A percentile compares a stretch with the other conserved stretches of the same genome.
Conservation (phyloP, 106 monocot genomes). For the Hemerocallis citrina region DNA sequence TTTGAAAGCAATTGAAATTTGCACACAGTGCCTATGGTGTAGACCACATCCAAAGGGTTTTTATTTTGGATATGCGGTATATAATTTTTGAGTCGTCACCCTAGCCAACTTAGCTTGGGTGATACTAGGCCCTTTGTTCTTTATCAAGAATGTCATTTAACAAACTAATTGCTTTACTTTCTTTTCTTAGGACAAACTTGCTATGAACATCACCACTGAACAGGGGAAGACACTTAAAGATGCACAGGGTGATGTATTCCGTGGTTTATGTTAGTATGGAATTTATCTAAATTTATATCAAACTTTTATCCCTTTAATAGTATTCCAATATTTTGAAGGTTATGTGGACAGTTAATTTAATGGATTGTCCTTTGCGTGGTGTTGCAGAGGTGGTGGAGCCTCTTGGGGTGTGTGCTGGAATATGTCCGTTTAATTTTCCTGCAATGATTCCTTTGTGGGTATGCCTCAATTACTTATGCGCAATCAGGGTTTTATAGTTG, state of each 20-base stretch:
- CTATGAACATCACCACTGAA: conserved; percentile 85
- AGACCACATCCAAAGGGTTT: no score
- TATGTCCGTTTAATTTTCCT: conserved; percentile 98
- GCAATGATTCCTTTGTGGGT: conserved; percentile 99
- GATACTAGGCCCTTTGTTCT: no score
- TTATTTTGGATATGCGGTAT: no score
- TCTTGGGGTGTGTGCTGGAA: conserved; percentile 97
- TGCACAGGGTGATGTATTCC: conserved; percentile 96
- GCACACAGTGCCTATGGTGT: no score
- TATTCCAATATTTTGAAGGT: background rate
- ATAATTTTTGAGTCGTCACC: no score
- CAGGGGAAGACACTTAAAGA: conserved; percentile 92
- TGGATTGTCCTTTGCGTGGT: background rate
- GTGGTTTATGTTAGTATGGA: conserved; percentile 70
- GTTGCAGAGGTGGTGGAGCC: conserved; percentile 97
- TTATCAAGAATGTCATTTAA: no score
- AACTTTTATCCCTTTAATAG: background rate
- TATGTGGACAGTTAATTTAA: background rate
- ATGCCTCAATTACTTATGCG: conserved; percentile 22
- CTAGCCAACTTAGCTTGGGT: no score
- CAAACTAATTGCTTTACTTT: no score
- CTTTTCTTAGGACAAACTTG: conserved; percentile 74
- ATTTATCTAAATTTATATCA: background rate
- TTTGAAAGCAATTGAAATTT: no score
- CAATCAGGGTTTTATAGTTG: no score